Evolutionary conservation across 345 rosid genomes (phyloP).

Genomic region (Combretum micranthum): DNA sequence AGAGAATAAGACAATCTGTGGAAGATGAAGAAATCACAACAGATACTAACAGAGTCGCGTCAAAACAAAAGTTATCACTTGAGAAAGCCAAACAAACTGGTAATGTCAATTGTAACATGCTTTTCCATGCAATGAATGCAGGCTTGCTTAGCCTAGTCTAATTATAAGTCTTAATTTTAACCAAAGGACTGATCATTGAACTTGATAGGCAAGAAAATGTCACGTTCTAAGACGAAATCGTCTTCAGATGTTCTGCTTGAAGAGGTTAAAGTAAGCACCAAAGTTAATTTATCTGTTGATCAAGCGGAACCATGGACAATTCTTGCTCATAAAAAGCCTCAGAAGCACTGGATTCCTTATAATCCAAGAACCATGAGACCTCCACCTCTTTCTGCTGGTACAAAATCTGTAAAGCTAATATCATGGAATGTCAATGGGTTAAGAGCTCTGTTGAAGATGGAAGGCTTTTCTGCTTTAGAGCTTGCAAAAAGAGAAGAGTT

Average conservation of each 20-base stretch:
- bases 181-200: neutral
- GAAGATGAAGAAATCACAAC: constrained; percentile 15
- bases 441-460: constrained; percentile 65
- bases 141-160: neutral
- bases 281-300: constrained; percentile 11
- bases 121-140: neutral
- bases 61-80: constrained; percentile 24
- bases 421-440: constrained; percentile 98
- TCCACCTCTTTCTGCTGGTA: constrained; percentile 37
- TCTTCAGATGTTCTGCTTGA: constrained; percentile 21
- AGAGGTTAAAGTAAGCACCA: constrained; percentile 17
- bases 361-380: constrained; percentile 80
- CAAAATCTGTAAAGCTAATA: constrained; percentile 52
- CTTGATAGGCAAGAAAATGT: constrained; percentile 24
- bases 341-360: constrained; percentile 74
- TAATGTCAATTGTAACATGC: constrained; percentile 7
- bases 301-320: constrained; percentile 79
- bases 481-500: constrained; percentile 82
- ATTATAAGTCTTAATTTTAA: neutral
- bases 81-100: constrained; percentile 30
- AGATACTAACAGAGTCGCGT: constrained; percentile 17
- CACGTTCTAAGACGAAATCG: constrained; percentile 22
- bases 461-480: constrained; percentile 66
- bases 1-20: constrained; percentile 28
- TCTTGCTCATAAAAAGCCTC: constrained; percentile 90